phyloP scores from a whole-genome alignment of 345 rosid species.

The Aquilaria yunnanensis region DNA sequence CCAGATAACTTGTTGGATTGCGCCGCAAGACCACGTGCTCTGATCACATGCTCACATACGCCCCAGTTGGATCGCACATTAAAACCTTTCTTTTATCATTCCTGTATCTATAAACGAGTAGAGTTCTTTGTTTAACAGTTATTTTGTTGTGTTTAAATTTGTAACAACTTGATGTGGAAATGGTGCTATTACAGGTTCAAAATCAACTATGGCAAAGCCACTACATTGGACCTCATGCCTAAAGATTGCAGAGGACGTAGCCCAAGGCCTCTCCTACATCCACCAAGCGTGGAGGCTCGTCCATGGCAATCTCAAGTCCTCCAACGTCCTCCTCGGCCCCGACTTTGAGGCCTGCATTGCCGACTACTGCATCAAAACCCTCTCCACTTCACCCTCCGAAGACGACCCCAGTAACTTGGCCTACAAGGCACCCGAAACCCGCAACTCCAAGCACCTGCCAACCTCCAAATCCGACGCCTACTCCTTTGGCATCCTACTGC shows the following conservation, averaged over 20 bases:
- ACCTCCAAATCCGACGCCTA: constrained; percentile 66
- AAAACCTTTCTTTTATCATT: too few relatives aligned
- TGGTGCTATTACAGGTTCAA: constrained; percentile 48
- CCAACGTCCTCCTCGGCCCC: constrained; percentile 77
- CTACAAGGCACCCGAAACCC: constrained; percentile 59
- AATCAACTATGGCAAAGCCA: constrained; percentile 75
- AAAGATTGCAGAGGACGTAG: constrained; percentile 89
- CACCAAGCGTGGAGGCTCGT: constrained; percentile 95
- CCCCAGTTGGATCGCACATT: too few relatives aligned
- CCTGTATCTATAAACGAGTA: too few relatives aligned
- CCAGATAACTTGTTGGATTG: too few relatives aligned
- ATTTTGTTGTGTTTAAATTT: background rate
- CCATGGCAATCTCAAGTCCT: constrained; percentile 86
- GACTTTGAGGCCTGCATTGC: constrained; percentile 85
- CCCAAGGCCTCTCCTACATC: constrained; percentile 89
- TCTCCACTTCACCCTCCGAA: constrained; percentile 19
- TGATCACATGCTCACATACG: too few relatives aligned
- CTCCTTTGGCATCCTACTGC: constrained; percentile 63
- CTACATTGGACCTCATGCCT: constrained; percentile 95
- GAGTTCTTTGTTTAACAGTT: too few relatives aligned
- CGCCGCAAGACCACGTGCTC: too few relatives aligned
- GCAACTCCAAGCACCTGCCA: constrained; percentile 27
- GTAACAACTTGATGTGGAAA: too few relatives aligned
- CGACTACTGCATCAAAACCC: constrained; percentile 70
- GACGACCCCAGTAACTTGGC: constrained; percentile 35